A percentile compares a stretch with the other conserved stretches of the same genome.
These are phyloP conservation scores for Nasturtium officinale DNA, from an alignment of 345 rosid species.

Conservation along the genomic window DNA sequence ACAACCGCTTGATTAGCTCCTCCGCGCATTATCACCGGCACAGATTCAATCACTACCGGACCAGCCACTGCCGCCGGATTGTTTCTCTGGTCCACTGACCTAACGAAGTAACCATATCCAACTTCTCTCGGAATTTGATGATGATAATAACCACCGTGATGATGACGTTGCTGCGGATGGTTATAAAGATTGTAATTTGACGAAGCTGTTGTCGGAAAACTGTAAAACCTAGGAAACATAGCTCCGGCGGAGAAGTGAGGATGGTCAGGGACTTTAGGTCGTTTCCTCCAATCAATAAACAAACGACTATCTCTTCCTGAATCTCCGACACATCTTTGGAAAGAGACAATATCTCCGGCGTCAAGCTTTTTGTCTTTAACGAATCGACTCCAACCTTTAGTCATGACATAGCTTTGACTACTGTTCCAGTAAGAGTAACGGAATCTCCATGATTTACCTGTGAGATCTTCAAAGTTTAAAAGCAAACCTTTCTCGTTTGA, in stretches of 20 bases:
- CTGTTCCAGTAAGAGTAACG: conserved; percentile 95
- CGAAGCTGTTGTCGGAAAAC: conserved; percentile 41
- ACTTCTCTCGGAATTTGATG: conserved; percentile 41
- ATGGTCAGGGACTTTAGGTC: conserved; percentile 55
- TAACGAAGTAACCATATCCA: conserved; percentile 40
- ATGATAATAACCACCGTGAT: conserved; percentile 27
- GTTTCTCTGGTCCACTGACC: conserved; percentile 42
- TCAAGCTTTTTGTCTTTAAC: conserved; percentile 94
- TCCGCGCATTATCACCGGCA: conserved; percentile 41
- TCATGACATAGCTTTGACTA: conserved; percentile 98
- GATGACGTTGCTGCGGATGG: conserved; percentile 42
- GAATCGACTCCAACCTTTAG: conserved; percentile 95
- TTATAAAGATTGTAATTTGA: conserved; percentile 39
- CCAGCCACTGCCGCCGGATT: conserved; percentile 16
- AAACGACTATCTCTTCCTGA: conserved; percentile 52
- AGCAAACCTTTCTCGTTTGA: conserved; percentile 73
- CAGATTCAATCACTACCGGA: conserved; percentile 43
- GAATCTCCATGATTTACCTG: conserved; percentile 82
- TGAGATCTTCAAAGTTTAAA: conserved; percentile 79
- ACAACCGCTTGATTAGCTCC: conserved; percentile 29
- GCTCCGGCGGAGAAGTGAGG: conserved; percentile 48
- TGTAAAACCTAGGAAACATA: conserved; percentile 65
- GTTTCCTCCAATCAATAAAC: conserved; percentile 85
- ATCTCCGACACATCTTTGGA: conserved; percentile 73
- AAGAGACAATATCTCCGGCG: conserved; percentile 90